A percentile compares a stretch with the other conserved stretches of the same genome.
Evolutionary conservation across 805 yeast genomes (phyloP).

Genomic region (Jamesozyma jinghongensis): DNA sequence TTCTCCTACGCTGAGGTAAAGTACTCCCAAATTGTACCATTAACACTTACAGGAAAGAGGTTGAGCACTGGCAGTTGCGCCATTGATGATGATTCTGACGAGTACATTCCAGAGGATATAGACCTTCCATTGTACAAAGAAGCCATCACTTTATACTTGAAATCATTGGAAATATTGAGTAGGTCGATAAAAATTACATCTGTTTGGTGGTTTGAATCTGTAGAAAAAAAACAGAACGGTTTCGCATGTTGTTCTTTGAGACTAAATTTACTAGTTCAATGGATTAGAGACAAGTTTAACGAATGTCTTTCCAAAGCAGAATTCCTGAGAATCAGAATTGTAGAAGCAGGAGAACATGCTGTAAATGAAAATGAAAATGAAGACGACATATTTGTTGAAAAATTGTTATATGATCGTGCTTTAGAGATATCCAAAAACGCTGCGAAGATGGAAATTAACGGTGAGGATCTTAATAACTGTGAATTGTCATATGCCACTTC

Average conservation of each 20-base stretch:
- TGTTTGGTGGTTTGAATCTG: slow-evolving; percentile 72
- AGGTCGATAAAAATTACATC: slow-evolving; percentile 80
- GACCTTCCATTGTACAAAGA: slow-evolving; percentile 53
- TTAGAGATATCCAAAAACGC: slow-evolving; percentile 87
- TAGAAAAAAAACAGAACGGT: slow-evolving; percentile 25
- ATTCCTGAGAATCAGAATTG: slow-evolving; percentile 49
- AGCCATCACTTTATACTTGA: slow-evolving; percentile 77
- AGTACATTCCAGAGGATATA: background rate
- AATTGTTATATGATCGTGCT: slow-evolving; percentile 84
- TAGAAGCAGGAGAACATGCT: slow-evolving; percentile 13
- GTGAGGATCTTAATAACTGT: slow-evolving; percentile 52
- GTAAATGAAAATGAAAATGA: slow-evolving; percentile 7
- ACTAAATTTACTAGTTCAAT: slow-evolving; percentile 68
- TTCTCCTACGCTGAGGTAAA: slow-evolving; percentile 86
- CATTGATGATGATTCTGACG: slow-evolving; percentile 24
- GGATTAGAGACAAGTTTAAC: slow-evolving; percentile 84
- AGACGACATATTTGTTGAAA: slow-evolving; percentile 56
- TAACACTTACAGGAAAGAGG: slow-evolving; percentile 6
- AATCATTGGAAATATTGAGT: slow-evolving; percentile 72
- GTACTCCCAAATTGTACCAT: slow-evolving; percentile 72
- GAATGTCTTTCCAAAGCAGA: slow-evolving; percentile 87
- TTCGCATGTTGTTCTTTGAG: slow-evolving; percentile 29
- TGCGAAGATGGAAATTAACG: slow-evolving; percentile 76
- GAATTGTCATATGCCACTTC: slow-evolving; percentile 86
- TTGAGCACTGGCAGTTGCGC: slow-evolving; percentile 29